Percentiles rank a stretch among this genome's conserved stretches.
phyloP scores from a whole-genome alignment of 2,329 filamentous ascomycete species.

The Fusarium anthophilum region DNA sequence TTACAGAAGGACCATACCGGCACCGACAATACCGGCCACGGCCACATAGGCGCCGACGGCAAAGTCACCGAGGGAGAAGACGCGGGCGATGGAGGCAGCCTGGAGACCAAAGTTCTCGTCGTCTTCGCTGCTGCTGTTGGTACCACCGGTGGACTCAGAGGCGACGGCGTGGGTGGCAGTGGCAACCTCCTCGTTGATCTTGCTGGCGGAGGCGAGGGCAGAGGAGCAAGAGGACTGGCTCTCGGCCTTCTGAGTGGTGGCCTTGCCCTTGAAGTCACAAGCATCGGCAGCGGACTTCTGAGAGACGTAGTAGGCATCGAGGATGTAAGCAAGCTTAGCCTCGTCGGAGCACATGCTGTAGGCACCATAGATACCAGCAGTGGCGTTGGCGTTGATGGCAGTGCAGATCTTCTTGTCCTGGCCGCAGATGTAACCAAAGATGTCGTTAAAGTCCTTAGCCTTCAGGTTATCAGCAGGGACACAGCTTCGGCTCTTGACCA shows the following conservation, averaged over 20 bases:
- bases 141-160: constrained; percentile 43
- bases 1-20: constrained; percentile 65
- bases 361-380: constrained; percentile 75
- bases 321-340: constrained; percentile 77
- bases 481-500: constrained; percentile 79
- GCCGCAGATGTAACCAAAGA: constrained; percentile 82
- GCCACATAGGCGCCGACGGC: constrained; percentile 61
- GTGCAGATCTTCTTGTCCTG: constrained; percentile 64
- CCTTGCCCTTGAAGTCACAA: constrained; percentile 78
- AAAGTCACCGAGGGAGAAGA: constrained; percentile 58
- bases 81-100: constrained; percentile 48
- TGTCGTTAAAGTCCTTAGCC: constrained; percentile 66
- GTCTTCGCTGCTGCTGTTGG: constrained; percentile 13
- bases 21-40: constrained; percentile 62
- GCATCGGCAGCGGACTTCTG: constrained; percentile 63
- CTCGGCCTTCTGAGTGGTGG: constrained; percentile 60
- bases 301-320: constrained; percentile 76
- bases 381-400: constrained; percentile 74
- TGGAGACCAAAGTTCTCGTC: constrained; percentile 51
- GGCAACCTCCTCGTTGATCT: constrained; percentile 58
- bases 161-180: constrained; percentile 55
- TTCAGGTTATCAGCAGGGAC: constrained; percentile 67
- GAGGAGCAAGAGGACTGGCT: constrained; percentile 63
- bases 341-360: constrained; percentile 79
- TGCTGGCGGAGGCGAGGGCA: constrained; percentile 71